These are phyloP conservation scores for Corinectria fuckeliana DNA, from an alignment of 2,329 filamentous ascomycete species.

Conservation along the genomic window DNA sequence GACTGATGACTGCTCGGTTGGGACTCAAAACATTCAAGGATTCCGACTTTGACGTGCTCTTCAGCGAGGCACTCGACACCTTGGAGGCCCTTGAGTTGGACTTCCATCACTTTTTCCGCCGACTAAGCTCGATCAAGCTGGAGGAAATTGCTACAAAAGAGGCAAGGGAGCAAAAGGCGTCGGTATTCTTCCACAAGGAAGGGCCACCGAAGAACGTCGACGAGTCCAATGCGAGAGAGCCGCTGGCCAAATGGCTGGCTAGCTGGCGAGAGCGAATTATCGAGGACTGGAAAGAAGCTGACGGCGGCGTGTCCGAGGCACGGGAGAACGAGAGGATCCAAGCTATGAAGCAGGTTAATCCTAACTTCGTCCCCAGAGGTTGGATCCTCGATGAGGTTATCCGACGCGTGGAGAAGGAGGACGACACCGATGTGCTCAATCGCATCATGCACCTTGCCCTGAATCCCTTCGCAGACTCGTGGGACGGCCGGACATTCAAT, in stretches of 20 bases:
- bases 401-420: conserved; percentile 81
- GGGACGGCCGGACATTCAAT: conserved; percentile 62
- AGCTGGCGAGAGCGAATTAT: conserved; percentile 74
- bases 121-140: conserved; percentile 70
- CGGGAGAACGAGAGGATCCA: conserved; percentile 67
- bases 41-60: conserved; percentile 79
- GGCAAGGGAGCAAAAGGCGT: conserved; percentile 66
- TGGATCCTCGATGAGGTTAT: conserved; percentile 97
- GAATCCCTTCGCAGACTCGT: conserved; percentile 82
- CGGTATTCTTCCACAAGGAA: conserved; percentile 81
- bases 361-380: conserved; percentile 87
- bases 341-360: conserved; percentile 87
- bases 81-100: conserved; percentile 85
- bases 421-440: conserved; percentile 79
- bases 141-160: conserved; percentile 69
- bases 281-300: conserved; percentile 75
- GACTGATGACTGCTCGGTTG: conserved; percentile 79
- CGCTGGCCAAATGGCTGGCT: conserved; percentile 81
- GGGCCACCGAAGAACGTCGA: conserved; percentile 64
- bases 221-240: conserved; percentile 68
- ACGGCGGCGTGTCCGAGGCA: conserved; percentile 44
- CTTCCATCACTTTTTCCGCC: conserved; percentile 93
- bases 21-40: conserved; percentile 75
- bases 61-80: conserved; percentile 81
- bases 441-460: conserved; percentile 83